Conservation (phyloP, 192 early-diverging fungal genomes). For the Phlyctochytrium arcticum region DNA sequence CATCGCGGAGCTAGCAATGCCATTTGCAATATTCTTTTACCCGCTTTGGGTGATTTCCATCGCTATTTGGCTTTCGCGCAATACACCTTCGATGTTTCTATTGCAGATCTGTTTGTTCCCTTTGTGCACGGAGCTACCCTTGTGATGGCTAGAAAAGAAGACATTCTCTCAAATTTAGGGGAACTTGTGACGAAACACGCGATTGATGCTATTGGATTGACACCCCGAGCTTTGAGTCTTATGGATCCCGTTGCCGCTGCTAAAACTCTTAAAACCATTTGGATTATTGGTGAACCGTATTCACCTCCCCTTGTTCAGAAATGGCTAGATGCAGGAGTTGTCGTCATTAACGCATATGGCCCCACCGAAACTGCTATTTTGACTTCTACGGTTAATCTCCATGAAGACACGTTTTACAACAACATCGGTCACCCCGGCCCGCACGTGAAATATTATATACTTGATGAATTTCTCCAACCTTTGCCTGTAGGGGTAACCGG, state of each 20-base stretch:
- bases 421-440: neutral
- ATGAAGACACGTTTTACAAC: too few species aligned
- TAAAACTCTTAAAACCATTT: neutral
- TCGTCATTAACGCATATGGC: constrained; percentile 20
- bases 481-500: constrained; percentile 36
- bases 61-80: neutral
- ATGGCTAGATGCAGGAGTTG: constrained; percentile 8
- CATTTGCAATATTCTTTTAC: neutral
- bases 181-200: neutral
- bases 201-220: neutral
- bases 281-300: neutral
- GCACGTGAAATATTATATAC: neutral
- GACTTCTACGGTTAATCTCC: neutral
- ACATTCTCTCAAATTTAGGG: constrained; percentile 1
- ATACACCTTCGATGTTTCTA: constrained; percentile 1
- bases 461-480: neutral
- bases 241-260: neutral
- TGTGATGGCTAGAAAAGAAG: neutral
- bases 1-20: neutral
- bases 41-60: neutral
- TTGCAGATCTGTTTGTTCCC: constrained; percentile 11
- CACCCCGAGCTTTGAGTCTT: neutral
- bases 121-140: constrained; percentile 13
- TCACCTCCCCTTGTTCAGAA: neutral
- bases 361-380: constrained; percentile 10